Conservation (phyloP, 1,284 basidiomycete species). For the Rugosomyces carneus region DNA sequence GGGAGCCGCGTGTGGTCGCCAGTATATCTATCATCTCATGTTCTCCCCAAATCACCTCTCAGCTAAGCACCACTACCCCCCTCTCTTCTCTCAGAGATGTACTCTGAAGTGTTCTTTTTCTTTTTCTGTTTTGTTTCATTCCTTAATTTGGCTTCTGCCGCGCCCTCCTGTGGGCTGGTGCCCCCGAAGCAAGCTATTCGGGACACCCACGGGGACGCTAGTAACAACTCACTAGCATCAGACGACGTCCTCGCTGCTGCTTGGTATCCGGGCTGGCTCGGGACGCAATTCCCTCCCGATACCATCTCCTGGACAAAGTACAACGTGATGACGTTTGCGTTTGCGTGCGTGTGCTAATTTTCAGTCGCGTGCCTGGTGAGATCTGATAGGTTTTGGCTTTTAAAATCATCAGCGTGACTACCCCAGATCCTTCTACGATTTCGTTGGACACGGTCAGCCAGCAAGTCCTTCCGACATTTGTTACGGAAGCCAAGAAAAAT, state of each 20-base stretch:
- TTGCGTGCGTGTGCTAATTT: constrained; percentile 41
- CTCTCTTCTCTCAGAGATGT: constrained; percentile 8
- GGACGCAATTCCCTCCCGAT: constrained; percentile 31
- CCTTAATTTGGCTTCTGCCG: constrained; percentile 17
- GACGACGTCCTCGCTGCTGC: constrained; percentile 38
- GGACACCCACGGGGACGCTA: not conserved
- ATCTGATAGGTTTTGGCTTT: constrained; percentile 5
- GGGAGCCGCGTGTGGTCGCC: constrained; percentile 4
- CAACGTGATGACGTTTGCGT: constrained; percentile 48
- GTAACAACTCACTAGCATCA: constrained; percentile 12
- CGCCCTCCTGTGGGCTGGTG: constrained; percentile 26
- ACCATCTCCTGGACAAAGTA: constrained; percentile 53
- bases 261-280: constrained; percentile 58
- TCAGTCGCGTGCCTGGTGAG: not conserved
- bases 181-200: constrained; percentile 18
- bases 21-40: constrained; percentile 9
- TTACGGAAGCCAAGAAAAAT: constrained; percentile 40
- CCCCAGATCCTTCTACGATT: constrained; percentile 31
- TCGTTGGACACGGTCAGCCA: constrained; percentile 35
- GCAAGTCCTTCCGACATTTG: constrained; percentile 41
- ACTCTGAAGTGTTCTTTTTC: constrained; percentile 4
- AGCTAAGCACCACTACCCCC: not conserved
- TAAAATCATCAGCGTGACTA: constrained; percentile 31
- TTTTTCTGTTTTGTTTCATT: constrained; percentile 8
- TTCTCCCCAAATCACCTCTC: not conserved